Base-by-base conservation (phyloP, 805 yeast species). In the Kodamaea restingae region DNA sequence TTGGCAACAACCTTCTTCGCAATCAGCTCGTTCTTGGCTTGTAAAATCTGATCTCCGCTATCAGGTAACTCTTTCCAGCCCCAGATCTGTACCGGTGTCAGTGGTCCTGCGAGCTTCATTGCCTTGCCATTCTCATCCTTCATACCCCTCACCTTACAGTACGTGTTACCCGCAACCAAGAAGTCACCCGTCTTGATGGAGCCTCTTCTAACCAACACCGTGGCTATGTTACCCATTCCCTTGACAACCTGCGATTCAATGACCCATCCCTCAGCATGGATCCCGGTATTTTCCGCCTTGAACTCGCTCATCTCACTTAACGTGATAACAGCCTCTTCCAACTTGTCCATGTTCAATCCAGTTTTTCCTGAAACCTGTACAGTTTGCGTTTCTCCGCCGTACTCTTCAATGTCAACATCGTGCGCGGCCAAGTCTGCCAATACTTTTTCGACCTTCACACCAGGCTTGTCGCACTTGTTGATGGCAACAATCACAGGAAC, bases 21-120 rank as follows among this genome's bases (percentile, higher is more conserved):
- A 25, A 70, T 59, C 10, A 76, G 67, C 56, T 90, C 97, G 51
- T 63, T 77, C 45, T 76, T 75, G 9, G 93, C 95, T 55, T 88
- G 83, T 4, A 91, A 56, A 1, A 86, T 79, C 46, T 77, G 77
- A 46, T 88, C 96, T 7, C 98, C 98, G 8, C 95, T 93, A 38
- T 78, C 85, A 0, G 98, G 98, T 26, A 90, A 63, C 25, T 80
- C 90, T 55, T 84, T 88, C 98, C 98, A 93, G 1, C 98, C 98
- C 56, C 86, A 74, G 6, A 93, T 71, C 52, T 88, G 95, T 1
- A 87, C 95, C 0, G 98, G 96, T 7, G 84, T 81, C 0, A 96
- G 82, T 0, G 98, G 98, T 1, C 78, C 76, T 0, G 95, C 97
- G 21, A 58, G 43, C 42, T 78, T 76, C 7, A 88, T 60, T 0